Evolutionary conservation across 345 rosid species (phyloP).

Genomic region (Hibiscus mutabilis): DNA sequence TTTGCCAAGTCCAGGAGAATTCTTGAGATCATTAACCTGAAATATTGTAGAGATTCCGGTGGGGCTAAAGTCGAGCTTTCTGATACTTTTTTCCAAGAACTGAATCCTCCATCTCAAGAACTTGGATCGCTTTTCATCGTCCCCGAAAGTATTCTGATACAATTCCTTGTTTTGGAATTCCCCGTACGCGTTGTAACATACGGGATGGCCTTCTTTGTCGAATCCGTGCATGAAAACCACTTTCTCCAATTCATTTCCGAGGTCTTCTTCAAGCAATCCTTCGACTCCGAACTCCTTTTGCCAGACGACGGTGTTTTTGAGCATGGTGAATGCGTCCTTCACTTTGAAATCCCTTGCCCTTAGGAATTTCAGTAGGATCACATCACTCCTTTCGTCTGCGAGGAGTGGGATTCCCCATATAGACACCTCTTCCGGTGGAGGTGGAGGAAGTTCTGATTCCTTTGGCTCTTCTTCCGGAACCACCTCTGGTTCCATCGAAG

Average conservation of each 20-base stretch:
- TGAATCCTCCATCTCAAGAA: constrained; percentile 84
- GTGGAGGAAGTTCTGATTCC: not conserved
- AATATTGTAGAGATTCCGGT: constrained; percentile 53
- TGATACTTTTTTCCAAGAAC: constrained; percentile 67
- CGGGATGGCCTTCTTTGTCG: constrained; percentile 76
- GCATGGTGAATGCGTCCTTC: constrained; percentile 49
- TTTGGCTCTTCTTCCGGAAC: constrained; percentile 5
- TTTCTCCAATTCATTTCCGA: constrained; percentile 58
- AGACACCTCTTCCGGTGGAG: constrained; percentile 26
- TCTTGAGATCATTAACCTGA: constrained; percentile 77
- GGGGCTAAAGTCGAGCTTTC: constrained; percentile 65
- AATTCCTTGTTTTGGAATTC: constrained; percentile 71
- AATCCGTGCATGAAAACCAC: constrained; percentile 66
- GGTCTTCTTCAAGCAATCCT: constrained; percentile 48
- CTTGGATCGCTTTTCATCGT: constrained; percentile 56
- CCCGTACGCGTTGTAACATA: constrained; percentile 74
- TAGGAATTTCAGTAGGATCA: constrained; percentile 51
- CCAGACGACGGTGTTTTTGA: constrained; percentile 50
- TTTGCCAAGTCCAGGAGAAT: constrained; percentile 66
- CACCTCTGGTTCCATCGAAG: constrained; percentile 19
- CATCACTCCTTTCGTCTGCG: constrained; percentile 46
- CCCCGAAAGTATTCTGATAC: constrained; percentile 35
- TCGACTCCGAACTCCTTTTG: constrained; percentile 51
- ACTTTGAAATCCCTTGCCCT: constrained; percentile 63
- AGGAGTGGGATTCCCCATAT: constrained; percentile 57